phyloP scores from a whole-genome alignment of 805 yeast genomes.

The Soucietia sequanensis region DNA sequence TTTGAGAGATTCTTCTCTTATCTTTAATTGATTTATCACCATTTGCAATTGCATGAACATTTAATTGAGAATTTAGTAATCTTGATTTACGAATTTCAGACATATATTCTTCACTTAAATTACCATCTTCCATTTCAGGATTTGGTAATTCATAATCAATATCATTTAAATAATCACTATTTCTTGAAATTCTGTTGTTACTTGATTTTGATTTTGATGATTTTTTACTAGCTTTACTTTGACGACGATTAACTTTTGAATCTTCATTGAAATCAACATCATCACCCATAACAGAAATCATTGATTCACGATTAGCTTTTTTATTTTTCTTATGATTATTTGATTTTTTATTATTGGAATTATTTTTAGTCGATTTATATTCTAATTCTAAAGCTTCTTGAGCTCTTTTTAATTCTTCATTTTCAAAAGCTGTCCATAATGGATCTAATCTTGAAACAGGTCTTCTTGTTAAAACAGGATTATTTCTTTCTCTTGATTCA shows the following conservation, averaged over 20 bases:
- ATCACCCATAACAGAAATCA: conserved; percentile 30
- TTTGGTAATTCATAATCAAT: conserved; percentile 34
- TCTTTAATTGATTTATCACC: conserved; percentile 14
- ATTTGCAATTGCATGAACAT: conserved; percentile 17
- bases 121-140: conserved; percentile 31
- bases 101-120: conserved; percentile 44
- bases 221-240: no score
- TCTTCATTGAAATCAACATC: conserved; percentile 3
- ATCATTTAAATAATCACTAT: conserved; percentile 14
- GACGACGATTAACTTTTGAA: not conserved
- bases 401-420: conserved; percentile 43
- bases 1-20: not conserved
- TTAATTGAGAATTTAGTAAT: conserved; percentile 42
- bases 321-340: conserved; percentile 7
- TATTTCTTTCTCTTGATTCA: conserved; percentile 26
- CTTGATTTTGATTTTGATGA: no score
- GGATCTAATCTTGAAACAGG: conserved; percentile 61
- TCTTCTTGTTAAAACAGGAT: conserved; percentile 46
- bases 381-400: conserved; percentile 42
- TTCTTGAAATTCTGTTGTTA: conserved; percentile 16
- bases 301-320: conserved; percentile 29
- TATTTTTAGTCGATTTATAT: conserved; percentile 18
- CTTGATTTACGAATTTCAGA: conserved; percentile 44
- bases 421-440: conserved; percentile 51
- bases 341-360: conserved; percentile 9